Conservation (phyloP, 345 rosid species). For the Rhizophora mangle region DNA sequence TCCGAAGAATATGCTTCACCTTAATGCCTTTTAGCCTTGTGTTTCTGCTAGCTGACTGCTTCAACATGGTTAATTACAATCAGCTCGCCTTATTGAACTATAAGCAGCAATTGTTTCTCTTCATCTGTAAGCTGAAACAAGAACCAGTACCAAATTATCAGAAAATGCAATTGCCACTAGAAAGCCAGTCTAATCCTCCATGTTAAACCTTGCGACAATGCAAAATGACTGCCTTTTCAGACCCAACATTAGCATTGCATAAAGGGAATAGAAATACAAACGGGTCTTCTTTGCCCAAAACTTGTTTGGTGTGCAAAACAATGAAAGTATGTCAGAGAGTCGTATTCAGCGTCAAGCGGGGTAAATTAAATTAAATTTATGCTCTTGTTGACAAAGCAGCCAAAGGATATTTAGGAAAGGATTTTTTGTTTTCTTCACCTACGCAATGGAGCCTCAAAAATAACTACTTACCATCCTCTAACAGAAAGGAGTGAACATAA, state of each 20-base stretch:
- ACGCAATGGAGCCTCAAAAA: too few species aligned
- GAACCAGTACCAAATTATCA: background rate
- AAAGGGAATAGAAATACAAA: too few species aligned
- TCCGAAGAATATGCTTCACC: slow-evolving; percentile 51
- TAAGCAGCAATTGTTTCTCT: background rate
- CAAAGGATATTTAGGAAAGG: too few species aligned
- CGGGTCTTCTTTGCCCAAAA: too few species aligned
- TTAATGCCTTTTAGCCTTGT: slow-evolving; percentile 55
- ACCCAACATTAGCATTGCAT: background rate
- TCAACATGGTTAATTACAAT: slow-evolving; percentile 30
- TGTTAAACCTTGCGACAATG: background rate
- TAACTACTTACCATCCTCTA: too few species aligned
- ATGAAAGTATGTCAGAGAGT: too few species aligned
- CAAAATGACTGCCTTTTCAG: background rate
- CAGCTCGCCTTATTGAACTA: background rate
- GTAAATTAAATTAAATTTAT: too few species aligned
- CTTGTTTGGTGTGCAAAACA: too few species aligned
- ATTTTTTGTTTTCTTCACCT: too few species aligned
- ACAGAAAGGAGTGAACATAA: too few species aligned
- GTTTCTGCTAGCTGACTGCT: slow-evolving; percentile 41
- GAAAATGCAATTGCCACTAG: background rate
- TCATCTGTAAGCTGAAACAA: background rate
- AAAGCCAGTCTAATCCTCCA: background rate
- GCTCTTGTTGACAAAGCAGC: too few species aligned
- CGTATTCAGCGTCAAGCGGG: too few species aligned